Base-by-base conservation (phyloP, 1,284 basidiomycete species). In the Malassezia furfur region DNA sequence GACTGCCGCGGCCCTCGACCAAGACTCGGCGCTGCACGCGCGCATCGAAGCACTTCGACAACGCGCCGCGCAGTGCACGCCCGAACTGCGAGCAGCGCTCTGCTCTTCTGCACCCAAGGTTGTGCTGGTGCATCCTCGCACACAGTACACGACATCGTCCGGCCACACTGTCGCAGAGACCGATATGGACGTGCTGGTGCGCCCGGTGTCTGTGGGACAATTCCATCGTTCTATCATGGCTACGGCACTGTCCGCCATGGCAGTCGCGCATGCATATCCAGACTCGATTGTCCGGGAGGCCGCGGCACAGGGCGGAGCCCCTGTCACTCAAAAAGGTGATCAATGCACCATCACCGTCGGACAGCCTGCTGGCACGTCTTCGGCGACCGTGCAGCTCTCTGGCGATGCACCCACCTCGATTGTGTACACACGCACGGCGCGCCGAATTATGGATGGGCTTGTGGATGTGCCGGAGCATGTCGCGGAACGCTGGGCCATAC, bases 41-140 rank as follows among this genome's bases (percentile, higher is more conserved):
- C 22, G 48, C 57, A 17, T 57, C 70, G 70, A 73, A 40, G 10
- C 41, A 2, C 46, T 74, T 4, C 62, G 72, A 2, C 52, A 48
- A 4, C 60, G 52, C 1, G 61, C 64, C 0, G 61, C 63, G 1
- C 35, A 31, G 5, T 54, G 66, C 3, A 60, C 63, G 0, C 60
- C 64, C 0, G 50, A 28, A 8, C 54, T 70, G 6, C 15, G 25
- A 2, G 40, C 50, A 4, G 60, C 48, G 8, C 56, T 68, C 21
- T 61, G 60, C 35, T 61, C 66, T 0, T 63, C 67, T 3, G 66
- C 67, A 15, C 72, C 72, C 14, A 74, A 74, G 48, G 65, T 74
- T 49, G 70, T 69, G 60, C 61, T 74, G 38, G 59, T 74, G 19
- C 62, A 64, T 35, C 67, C 66, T 0, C 58, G 58, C 8, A 7